These are phyloP conservation scores for Termitomyces eurrhizus DNA, from an alignment of 768 basidiomycete genomes.

Conservation along the genomic window DNA sequence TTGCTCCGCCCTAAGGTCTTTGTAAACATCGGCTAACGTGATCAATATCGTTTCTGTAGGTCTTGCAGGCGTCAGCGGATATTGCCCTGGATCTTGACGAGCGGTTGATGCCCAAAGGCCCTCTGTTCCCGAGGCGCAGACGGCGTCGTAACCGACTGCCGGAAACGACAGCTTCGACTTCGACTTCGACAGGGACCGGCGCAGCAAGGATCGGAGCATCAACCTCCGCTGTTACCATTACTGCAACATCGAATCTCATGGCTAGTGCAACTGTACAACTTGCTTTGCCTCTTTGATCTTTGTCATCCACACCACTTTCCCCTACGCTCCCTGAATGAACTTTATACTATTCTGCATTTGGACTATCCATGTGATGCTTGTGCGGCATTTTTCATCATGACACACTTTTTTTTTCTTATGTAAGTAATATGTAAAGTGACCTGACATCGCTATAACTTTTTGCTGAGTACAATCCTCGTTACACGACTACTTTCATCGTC, in stretches of 20 bases:
- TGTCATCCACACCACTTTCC: background rate
- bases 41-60: conserved; percentile 35
- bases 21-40: background rate
- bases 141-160: conserved; percentile 2
- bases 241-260: background rate
- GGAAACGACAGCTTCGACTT: background rate
- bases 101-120: conserved; percentile 88
- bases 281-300: background rate
- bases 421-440: background rate
- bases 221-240: background rate
- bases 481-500: background rate
- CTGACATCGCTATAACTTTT: background rate
- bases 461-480: background rate
- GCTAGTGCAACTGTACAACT: background rate
- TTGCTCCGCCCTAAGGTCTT: conserved; percentile 2
- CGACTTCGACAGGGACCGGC: background rate
- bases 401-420: conserved; percentile 1
- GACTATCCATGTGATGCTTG: background rate
- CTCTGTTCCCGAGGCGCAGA: conserved; percentile 56
- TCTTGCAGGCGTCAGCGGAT: conserved; percentile 88
- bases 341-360: background rate
- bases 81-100: conserved; percentile 90
- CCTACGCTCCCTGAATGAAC: background rate
- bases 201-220: background rate
- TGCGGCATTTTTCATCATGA: background rate